phyloP scores from a whole-genome alignment of 345 rosid genomes.

The Excoecaria agallocha region DNA sequence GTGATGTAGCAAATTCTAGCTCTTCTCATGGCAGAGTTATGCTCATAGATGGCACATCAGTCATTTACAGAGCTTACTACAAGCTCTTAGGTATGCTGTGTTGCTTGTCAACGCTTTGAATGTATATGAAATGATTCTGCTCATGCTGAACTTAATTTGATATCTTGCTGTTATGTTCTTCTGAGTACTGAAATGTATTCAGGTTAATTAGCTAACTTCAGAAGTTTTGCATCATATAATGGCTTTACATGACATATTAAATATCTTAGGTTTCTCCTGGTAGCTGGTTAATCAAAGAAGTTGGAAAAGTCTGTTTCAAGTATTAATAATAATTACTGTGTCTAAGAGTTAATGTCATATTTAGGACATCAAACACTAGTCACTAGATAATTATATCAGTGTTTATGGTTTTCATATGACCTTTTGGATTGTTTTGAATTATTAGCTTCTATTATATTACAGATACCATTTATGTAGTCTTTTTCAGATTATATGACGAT shows the following conservation, averaged over 20 bases:
- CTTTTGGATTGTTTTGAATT: neutral
- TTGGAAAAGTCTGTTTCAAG: neutral
- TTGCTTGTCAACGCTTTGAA: neutral
- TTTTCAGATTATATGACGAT: neutral
- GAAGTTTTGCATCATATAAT: conserved; percentile 1
- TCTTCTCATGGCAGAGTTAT: conserved; percentile 66
- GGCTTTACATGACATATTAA: neutral
- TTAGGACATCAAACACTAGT: neutral
- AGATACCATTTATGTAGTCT: neutral
- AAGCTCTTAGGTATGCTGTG: conserved; percentile 74
- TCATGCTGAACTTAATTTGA: neutral
- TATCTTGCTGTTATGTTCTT: neutral
- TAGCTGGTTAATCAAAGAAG: neutral
- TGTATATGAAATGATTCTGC: neutral
- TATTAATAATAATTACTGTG: neutral
- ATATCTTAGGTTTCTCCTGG: neutral
- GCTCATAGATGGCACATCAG: conserved; percentile 94
- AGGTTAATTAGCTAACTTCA: neutral
- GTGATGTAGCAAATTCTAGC: conserved; percentile 10
- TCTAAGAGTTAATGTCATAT: neutral
- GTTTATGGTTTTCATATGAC: neutral
- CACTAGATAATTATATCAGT: neutral
- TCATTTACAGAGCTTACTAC: conserved; percentile 91
- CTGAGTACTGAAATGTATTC: neutral
- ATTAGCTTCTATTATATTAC: neutral